Evolutionary conservation across 805 yeast species (phyloP).

Genomic region (Blastobotrys terrestris): DNA sequence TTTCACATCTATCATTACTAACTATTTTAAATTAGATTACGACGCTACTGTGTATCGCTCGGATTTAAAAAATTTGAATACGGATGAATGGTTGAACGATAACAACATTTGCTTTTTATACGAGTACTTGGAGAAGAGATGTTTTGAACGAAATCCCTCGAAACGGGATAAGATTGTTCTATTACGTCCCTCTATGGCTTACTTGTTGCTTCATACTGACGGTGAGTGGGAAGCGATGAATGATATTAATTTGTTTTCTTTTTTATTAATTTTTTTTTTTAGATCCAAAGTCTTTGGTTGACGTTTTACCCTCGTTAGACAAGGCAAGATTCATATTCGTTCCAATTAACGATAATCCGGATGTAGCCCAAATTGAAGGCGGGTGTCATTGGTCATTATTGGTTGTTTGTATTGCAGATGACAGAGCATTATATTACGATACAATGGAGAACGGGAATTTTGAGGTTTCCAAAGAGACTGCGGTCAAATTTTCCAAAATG

Average conservation of each 20-base stretch:
- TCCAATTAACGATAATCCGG: conserved; percentile 64
- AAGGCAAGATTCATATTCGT: conserved; percentile 49
- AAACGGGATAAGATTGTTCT: conserved; percentile 34
- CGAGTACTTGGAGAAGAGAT: conserved; percentile 43
- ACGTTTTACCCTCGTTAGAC: conserved; percentile 42
- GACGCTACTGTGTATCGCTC: conserved; percentile 53
- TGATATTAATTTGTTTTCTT: too few relatives aligned
- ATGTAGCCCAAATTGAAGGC: conserved; percentile 46
- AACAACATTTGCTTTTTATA: conserved; percentile 58
- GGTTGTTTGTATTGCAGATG: conserved; percentile 44
- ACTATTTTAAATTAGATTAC: conserved; percentile 23
- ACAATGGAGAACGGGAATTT: conserved; percentile 45
- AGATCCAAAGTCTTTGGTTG: conserved; percentile 35
- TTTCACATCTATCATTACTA: neutral
- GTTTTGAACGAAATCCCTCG: conserved; percentile 18
- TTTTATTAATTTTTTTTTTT: too few relatives aligned
- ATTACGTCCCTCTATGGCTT: conserved; percentile 58
- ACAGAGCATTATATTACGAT: conserved; percentile 51
- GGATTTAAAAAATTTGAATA: conserved; percentile 51
- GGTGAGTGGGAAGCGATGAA: conserved; percentile 18
- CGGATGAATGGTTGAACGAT: conserved; percentile 72
- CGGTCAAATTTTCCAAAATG: conserved; percentile 28
- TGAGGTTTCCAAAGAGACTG: conserved; percentile 31
- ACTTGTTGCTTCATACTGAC: conserved; percentile 43
- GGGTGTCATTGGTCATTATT: conserved; percentile 77